phyloP scores from a whole-genome alignment of 306 rosid genomes.

The Medicago ruthenica region DNA sequence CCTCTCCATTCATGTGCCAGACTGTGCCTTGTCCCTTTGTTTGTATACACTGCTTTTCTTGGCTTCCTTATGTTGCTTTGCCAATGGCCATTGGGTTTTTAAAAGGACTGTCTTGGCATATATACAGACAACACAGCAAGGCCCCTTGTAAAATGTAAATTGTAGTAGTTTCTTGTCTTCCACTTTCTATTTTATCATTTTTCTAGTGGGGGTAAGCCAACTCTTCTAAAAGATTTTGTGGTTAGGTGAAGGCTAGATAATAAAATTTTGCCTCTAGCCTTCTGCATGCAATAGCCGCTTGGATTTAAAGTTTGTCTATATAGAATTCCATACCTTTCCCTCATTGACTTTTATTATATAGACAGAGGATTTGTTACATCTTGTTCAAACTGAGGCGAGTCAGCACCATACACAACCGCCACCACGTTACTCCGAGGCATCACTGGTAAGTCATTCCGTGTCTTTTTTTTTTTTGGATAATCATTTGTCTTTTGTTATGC shows the following conservation, averaged over 20 bases:
- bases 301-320: not conserved
- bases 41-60: conserved; percentile 33
- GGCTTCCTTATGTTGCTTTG: conserved; percentile 27
- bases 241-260: not conserved
- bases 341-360: conserved; percentile 56
- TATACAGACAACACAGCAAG: not conserved
- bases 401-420: conserved; percentile 91
- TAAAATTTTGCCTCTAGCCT: not conserved
- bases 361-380: conserved; percentile 65
- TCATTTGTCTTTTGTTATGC: conserved; percentile 17
- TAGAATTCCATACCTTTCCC: conserved; percentile 1
- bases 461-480: not conserved
- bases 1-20: conserved; percentile 13
- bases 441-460: conserved; percentile 64
- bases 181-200: conserved; percentile 1
- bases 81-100: conserved; percentile 13
- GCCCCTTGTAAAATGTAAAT: conserved; percentile 15
- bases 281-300: not conserved
- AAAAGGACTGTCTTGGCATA: conserved; percentile 21
- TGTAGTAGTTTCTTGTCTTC: conserved; percentile 15
- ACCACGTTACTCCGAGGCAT: conserved; percentile 85
- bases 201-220: conserved; percentile 21
- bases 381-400: conserved; percentile 60
- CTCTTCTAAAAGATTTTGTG: not conserved
- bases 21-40: not conserved